phyloP scores from a whole-genome alignment of 2,329 filamentous ascomycete species.

The Stagonosporopsis rhizophila region DNA sequence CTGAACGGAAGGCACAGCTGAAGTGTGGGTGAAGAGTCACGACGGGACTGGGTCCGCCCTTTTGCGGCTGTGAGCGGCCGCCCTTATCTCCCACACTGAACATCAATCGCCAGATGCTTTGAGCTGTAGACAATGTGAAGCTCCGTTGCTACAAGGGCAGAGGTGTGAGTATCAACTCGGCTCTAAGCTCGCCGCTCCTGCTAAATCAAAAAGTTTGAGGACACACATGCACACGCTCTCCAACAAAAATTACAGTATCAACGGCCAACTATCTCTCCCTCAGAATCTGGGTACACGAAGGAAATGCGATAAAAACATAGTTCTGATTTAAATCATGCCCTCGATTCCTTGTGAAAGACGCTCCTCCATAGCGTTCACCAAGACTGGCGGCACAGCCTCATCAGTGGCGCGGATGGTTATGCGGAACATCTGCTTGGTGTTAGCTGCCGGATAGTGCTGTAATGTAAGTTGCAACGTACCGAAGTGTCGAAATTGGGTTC shows the following conservation, averaged over 20 bases:
- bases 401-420: slow-evolving; percentile 94
- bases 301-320: slow-evolving; percentile 4
- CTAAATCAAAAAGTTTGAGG: slow-evolving; percentile 5
- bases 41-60: slow-evolving; percentile 10
- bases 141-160: not conserved
- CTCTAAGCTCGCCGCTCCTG: slow-evolving; percentile 8
- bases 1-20: not conserved
- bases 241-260: slow-evolving; percentile 26
- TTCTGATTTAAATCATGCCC: slow-evolving; percentile 32
- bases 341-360: slow-evolving; percentile 67
- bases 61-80: slow-evolving; percentile 2
- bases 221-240: slow-evolving; percentile 16
- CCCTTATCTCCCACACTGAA: not conserved
- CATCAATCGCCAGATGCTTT: not conserved
- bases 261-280: not conserved
- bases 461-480: slow-evolving; percentile 63
- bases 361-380: slow-evolving; percentile 89
- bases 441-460: slow-evolving; percentile 15
- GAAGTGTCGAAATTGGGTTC: slow-evolving; percentile 93
- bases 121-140: not conserved
- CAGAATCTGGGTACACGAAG: slow-evolving; percentile 4
- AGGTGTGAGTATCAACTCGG: slow-evolving; percentile 5
- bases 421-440: slow-evolving; percentile 80
- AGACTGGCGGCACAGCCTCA: slow-evolving; percentile 79
- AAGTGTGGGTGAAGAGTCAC: slow-evolving; percentile 10